These are phyloP conservation scores for Candida glucosophila DNA, from an alignment of 1,139 yeast genomes.

Conservation along the genomic window DNA sequence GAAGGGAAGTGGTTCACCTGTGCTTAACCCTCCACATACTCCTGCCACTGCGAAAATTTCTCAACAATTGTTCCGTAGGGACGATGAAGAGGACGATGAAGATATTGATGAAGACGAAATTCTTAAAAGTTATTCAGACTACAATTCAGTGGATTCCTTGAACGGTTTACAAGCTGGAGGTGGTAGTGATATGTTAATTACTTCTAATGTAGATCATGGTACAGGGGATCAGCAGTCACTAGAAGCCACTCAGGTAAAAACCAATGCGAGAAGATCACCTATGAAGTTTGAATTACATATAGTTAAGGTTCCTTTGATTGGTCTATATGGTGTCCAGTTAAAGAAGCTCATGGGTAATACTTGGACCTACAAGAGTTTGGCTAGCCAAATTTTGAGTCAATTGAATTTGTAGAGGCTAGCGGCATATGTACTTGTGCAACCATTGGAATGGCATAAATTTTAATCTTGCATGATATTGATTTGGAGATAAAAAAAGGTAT, in stretches of 20 bases:
- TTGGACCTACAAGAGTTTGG: slow-evolving; percentile 92
- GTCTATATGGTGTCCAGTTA: slow-evolving; percentile 89
- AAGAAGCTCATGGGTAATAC: slow-evolving; percentile 91
- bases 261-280: slow-evolving; percentile 39
- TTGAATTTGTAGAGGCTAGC: slow-evolving; percentile 57
- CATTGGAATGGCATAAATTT: no score
- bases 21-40: slow-evolving; percentile 39
- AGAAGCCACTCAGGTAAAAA: no score
- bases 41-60: slow-evolving; percentile 41
- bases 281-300: slow-evolving; percentile 86
- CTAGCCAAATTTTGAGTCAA: slow-evolving; percentile 75
- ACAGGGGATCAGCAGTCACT: no score
- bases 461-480: no score
- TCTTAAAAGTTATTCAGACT: slow-evolving; percentile 24
- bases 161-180: slow-evolving; percentile 41
- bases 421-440: no score
- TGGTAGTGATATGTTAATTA: slow-evolving; percentile 60
- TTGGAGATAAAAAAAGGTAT: no score
- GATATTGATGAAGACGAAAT: slow-evolving; percentile 17
- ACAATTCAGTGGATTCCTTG: slow-evolving; percentile 59
- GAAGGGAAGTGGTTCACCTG: slow-evolving; percentile 39
- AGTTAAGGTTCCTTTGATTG: slow-evolving; percentile 86
- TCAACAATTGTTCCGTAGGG: slow-evolving; percentile 30
- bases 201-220: slow-evolving; percentile 50
- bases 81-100: slow-evolving; percentile 28